phyloP scores from a whole-genome alignment of 2,329 filamentous ascomycete genomes.

The Hypoxylon sp. region DNA sequence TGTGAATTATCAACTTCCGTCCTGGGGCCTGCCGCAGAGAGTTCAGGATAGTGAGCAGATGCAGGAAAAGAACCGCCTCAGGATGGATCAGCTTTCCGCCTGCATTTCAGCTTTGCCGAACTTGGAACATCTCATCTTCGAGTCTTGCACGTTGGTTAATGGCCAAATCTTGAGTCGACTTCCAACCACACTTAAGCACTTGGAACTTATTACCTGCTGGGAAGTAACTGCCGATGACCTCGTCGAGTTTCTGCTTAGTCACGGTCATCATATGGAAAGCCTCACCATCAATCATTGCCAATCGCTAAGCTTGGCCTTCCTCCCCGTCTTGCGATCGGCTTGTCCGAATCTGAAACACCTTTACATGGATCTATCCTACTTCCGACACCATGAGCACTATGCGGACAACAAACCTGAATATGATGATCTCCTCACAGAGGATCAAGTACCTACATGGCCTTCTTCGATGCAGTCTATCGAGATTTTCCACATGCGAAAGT shows the following conservation, averaged over 20 bases:
- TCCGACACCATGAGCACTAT: slow-evolving; percentile 76
- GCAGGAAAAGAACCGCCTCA: slow-evolving; percentile 51
- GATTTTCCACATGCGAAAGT: slow-evolving; percentile 83
- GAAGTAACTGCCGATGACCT: slow-evolving; percentile 79
- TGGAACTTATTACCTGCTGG: slow-evolving; percentile 86
- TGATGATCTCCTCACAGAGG: slow-evolving; percentile 73
- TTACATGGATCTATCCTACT: slow-evolving; percentile 84
- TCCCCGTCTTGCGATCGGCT: slow-evolving; percentile 73
- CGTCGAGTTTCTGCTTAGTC: slow-evolving; percentile 73
- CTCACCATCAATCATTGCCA: slow-evolving; percentile 85
- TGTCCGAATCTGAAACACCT: slow-evolving; percentile 81
- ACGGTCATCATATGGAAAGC: slow-evolving; percentile 76
- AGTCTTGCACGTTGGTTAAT: slow-evolving; percentile 81
- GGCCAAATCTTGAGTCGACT: slow-evolving; percentile 77
- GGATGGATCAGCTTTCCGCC: slow-evolving; percentile 60
- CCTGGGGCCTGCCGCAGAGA: slow-evolving; percentile 48
- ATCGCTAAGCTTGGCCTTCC: slow-evolving; percentile 81
- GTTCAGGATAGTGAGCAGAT: slow-evolving; percentile 48
- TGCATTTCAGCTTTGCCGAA: slow-evolving; percentile 69
- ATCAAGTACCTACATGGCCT: slow-evolving; percentile 85
- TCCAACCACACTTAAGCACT: slow-evolving; percentile 74
- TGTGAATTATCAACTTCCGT: slow-evolving; percentile 74
- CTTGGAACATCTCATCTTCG: slow-evolving; percentile 78
- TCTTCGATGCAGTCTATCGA: slow-evolving; percentile 78
- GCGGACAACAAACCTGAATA: slow-evolving; percentile 84